Percentiles rank a stretch among this genome's conserved stretches.
Evolutionary conservation across 2,329 filamentous ascomycete species (phyloP).

Genomic region (Elsinoe perseae): DNA sequence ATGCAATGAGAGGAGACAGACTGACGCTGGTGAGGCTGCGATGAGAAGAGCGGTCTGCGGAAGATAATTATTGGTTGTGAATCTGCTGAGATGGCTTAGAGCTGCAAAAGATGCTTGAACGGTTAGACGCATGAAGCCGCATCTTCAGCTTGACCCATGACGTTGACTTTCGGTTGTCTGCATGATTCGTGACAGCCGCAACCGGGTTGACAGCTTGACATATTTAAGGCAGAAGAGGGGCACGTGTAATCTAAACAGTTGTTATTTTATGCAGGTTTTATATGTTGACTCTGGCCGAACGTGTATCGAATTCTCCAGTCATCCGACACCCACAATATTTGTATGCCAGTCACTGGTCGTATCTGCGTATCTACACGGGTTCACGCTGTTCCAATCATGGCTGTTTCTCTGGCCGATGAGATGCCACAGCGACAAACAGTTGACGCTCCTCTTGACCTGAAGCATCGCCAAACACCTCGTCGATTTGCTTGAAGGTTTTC

Average conservation of each 20-base stretch:
- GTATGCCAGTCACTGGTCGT: too few species aligned
- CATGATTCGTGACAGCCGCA: neutral
- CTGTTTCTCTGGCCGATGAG: neutral
- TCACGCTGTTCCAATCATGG: too few species aligned
- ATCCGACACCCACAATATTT: too few species aligned
- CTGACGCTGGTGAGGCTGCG: neutral
- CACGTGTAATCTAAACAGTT: too few species aligned
- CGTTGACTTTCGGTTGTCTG: neutral
- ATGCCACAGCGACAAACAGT: neutral
- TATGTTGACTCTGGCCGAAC: too few species aligned
- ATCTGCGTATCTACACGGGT: too few species aligned
- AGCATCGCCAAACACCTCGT: slow-evolving; percentile 25
- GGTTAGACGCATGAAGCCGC: neutral
- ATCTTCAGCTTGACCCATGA: neutral
- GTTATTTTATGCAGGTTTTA: too few species aligned
- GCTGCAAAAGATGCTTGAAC: neutral
- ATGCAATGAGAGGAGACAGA: neutral
- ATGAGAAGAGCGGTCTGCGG: slow-evolving; percentile 11
- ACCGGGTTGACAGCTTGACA: neutral
- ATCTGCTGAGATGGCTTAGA: neutral
- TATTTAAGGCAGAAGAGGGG: too few species aligned
- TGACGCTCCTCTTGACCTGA: slow-evolving; percentile 20
- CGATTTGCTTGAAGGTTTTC: slow-evolving; percentile 26
- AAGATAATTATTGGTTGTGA: slow-evolving; percentile 5
- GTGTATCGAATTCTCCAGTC: too few species aligned